phyloP scores from a whole-genome alignment of 345 rosid species.

The Nasturtium officinale region DNA sequence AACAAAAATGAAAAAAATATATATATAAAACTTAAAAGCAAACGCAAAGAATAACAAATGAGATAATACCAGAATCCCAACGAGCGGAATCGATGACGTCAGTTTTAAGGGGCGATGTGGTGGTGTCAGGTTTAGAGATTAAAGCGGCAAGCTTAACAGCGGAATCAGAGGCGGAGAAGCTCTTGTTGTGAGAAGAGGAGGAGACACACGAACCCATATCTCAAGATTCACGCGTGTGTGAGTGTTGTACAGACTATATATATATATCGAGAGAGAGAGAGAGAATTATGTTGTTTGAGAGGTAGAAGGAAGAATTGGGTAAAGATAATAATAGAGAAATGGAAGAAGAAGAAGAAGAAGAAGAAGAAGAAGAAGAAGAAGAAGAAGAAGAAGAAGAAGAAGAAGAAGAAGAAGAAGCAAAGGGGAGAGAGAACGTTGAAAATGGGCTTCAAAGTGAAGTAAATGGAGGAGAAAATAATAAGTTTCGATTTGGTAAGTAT shows the following conservation, averaged over 20 bases:
- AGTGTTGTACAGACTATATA: neutral
- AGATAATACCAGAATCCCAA: neutral
- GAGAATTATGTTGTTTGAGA: slow-evolving; percentile 13
- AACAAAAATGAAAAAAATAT: neutral
- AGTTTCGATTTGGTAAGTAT: slow-evolving; percentile 34
- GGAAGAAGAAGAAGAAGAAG: slow-evolving; percentile 42
- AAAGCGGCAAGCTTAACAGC: slow-evolving; percentile 1
- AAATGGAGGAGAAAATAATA: slow-evolving; percentile 20
- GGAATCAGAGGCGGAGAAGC: slow-evolving; percentile 21
- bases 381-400: slow-evolving; percentile 40
- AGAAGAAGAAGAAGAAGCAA: slow-evolving; percentile 40
- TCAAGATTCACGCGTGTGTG: neutral
- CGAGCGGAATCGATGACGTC: slow-evolving; percentile 11
- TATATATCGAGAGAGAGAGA: too few relatives aligned
- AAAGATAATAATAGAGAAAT: slow-evolving; percentile 20
- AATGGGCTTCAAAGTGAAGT: slow-evolving; percentile 34
- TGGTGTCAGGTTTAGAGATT: slow-evolving; percentile 8
- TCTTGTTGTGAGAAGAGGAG: slow-evolving; percentile 38
- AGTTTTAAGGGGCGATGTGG: neutral
- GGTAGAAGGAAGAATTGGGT: neutral
- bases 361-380: slow-evolving; percentile 39
- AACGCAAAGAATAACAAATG: neutral
- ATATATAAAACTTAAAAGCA: neutral
- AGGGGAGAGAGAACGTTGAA: neutral
- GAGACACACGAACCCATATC: slow-evolving; percentile 40